phyloP scores from a whole-genome alignment of 805 yeast species.

The Kuraishia cidri region DNA sequence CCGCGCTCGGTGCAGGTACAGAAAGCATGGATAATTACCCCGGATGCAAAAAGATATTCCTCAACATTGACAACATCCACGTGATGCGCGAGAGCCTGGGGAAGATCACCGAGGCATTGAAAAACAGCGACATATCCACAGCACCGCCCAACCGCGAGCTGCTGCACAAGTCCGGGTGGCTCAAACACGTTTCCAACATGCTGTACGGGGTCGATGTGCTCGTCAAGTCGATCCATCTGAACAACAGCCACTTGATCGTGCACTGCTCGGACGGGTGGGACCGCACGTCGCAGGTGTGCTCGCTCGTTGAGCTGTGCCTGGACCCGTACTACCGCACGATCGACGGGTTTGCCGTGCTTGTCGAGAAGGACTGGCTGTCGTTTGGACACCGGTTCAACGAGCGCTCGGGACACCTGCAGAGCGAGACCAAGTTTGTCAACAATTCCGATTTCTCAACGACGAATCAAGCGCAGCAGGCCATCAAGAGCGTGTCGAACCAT shows the following conservation, averaged over 20 bases:
- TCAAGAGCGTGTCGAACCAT: conserved; percentile 41
- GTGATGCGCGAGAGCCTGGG: conserved; percentile 82
- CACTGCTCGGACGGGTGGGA: conserved; percentile 99
- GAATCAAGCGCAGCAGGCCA: conserved; percentile 30
- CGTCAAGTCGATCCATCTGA: conserved; percentile 73
- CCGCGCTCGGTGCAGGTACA: conserved; percentile 97
- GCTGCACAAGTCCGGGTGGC: conserved; percentile 69
- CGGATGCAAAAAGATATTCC: conserved; percentile 59
- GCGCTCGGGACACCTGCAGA: conserved; percentile 67
- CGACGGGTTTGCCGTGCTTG: conserved; percentile 75
- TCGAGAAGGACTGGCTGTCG: conserved; percentile 93
- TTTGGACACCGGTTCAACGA: conserved; percentile 90
- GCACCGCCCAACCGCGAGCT: conserved; percentile 38
- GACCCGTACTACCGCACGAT: conserved; percentile 87
- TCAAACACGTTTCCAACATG: conserved; percentile 58
- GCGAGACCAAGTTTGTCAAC: conserved; percentile 40
- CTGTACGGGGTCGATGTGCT: conserved; percentile 71
- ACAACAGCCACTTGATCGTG: conserved; percentile 72
- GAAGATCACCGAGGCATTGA: conserved; percentile 51
- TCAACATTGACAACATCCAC: conserved; percentile 93
- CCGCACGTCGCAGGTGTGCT: conserved; percentile 82
- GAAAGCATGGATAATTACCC: conserved; percentile 86
- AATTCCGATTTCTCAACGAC: conserved; percentile 23
- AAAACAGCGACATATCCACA: conserved; percentile 56
- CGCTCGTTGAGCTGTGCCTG: conserved; percentile 75